Percentiles rank a stretch among this genome's conserved stretches.
Evolutionary conservation across 1,139 yeast species (phyloP).

Genomic region (Yamadazyma friedrichii): DNA sequence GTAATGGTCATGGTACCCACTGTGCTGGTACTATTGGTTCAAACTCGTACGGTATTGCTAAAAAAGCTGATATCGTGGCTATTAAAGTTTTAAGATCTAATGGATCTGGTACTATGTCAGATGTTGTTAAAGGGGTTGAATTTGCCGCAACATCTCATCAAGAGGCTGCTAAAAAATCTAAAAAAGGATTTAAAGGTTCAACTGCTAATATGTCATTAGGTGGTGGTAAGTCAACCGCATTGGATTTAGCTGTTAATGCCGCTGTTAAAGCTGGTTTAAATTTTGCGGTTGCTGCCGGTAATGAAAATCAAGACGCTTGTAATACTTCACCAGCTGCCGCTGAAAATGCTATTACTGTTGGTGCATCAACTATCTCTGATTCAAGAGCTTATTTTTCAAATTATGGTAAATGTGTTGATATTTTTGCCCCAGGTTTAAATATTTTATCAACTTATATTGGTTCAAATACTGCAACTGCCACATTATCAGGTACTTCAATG

Average conservation of each 20-base stretch:
- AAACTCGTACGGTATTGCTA: conserved; percentile 42
- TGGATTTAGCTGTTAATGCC: conserved; percentile 44
- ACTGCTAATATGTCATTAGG: conserved; percentile 46
- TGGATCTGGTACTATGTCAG: conserved; percentile 43
- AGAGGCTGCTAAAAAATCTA: conserved; percentile 24
- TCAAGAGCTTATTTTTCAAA: conserved; percentile 42
- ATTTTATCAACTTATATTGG: conserved; percentile 42
- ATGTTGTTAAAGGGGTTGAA: conserved; percentile 44
- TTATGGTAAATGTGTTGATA: conserved; percentile 45
- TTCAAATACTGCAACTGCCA: conserved; percentile 31
- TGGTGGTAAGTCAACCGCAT: conserved; percentile 41
- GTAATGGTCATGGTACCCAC: conserved; percentile 57
- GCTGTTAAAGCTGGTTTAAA: conserved; percentile 42
- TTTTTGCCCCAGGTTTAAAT: conserved; percentile 46
- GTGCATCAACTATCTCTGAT: conserved; percentile 39
- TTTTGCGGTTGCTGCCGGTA: conserved; percentile 48
- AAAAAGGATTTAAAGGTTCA: conserved; percentile 44
- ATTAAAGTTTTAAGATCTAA: conserved; percentile 41
- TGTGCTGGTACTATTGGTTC: conserved; percentile 49
- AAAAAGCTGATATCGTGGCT: conserved; percentile 41
- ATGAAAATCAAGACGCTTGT: conserved; percentile 44
- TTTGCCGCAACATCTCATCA: conserved; percentile 40
- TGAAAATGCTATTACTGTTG: conserved; percentile 42
- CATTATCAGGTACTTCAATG: conserved; percentile 47
- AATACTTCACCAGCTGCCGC: conserved; percentile 45